phyloP scores from a whole-genome alignment of 331 rosid species.

The Ulmus americana region DNA sequence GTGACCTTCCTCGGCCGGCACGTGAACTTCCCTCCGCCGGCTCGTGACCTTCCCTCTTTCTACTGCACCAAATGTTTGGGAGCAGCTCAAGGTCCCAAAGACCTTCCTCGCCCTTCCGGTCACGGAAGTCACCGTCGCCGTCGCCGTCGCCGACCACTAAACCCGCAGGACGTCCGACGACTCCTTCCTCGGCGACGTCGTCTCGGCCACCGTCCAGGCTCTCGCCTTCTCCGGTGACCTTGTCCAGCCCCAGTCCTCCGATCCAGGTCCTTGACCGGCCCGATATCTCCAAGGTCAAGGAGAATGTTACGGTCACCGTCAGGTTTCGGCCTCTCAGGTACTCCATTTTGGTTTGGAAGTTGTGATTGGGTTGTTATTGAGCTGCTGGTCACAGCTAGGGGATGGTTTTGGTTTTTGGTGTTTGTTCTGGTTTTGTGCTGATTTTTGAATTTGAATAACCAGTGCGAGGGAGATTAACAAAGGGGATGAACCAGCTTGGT shows the following conservation, averaged over 20 bases:
- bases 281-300: constrained; percentile 57
- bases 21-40: constrained; percentile 25
- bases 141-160: constrained; percentile 22
- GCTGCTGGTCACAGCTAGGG: neutral
- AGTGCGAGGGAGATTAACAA: constrained; percentile 67
- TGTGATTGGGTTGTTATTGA: constrained; percentile 3
- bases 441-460: constrained; percentile 13
- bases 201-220: constrained; percentile 41
- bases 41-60: constrained; percentile 16
- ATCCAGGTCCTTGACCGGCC: constrained; percentile 26
- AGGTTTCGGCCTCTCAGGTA: constrained; percentile 88
- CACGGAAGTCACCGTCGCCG: constrained; percentile 44
- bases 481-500: constrained; percentile 88
- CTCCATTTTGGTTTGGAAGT: constrained; percentile 2
- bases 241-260: constrained; percentile 28
- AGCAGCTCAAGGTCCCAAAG: constrained; percentile 47
- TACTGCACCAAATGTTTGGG: constrained; percentile 30
- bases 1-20: constrained; percentile 40
- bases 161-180: constrained; percentile 41
- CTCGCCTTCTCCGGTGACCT: constrained; percentile 38
- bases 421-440: neutral
- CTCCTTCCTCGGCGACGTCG: constrained; percentile 45
- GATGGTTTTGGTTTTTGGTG: neutral
- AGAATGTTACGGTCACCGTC: constrained; percentile 80
- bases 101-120: constrained; percentile 59